These are phyloP conservation scores for Ilyonectria destructans DNA, from an alignment of 2,329 filamentous ascomycete species.

Conservation along the genomic window DNA sequence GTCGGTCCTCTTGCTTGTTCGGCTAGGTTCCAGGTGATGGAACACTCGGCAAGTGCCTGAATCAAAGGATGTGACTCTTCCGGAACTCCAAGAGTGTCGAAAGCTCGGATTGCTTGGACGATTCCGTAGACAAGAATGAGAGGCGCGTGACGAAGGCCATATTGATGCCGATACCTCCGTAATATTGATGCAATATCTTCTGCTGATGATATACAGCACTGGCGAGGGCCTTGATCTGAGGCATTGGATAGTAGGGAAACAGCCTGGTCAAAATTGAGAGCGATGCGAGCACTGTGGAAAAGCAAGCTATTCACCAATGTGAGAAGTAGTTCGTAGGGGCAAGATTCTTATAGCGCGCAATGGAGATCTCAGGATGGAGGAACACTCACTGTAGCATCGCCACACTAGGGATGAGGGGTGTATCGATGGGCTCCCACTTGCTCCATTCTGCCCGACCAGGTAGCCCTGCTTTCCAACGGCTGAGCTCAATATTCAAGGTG, in stretches of 20 bases:
- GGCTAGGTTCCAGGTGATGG: constrained; percentile 27
- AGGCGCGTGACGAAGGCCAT: constrained; percentile 41
- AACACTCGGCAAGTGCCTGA: constrained; percentile 28
- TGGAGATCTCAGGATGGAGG: neutral
- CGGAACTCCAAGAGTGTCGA: constrained; percentile 12
- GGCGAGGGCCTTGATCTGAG: constrained; percentile 18
- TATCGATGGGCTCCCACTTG: constrained; percentile 15
- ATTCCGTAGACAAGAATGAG: constrained; percentile 46
- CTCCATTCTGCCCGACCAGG: constrained; percentile 20
- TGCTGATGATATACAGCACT: constrained; percentile 42
- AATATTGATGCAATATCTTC: constrained; percentile 43
- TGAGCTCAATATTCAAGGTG: constrained; percentile 8
- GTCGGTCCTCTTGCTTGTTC: constrained; percentile 17
- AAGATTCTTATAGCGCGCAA: neutral
- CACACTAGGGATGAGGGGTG: constrained; percentile 10
- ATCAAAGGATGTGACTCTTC: constrained; percentile 26
- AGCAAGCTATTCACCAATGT: constrained; percentile 1
- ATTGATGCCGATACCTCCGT: constrained; percentile 42
- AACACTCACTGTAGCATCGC: constrained; percentile 12
- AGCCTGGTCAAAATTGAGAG: constrained; percentile 16
- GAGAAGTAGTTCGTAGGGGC: neutral
- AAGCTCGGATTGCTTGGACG: constrained; percentile 41
- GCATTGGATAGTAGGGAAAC: neutral
- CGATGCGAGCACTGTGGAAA: constrained; percentile 18
- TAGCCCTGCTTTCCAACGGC: constrained; percentile 17